phyloP scores from a whole-genome alignment of 345 rosid genomes.

The Reutealis trisperma region DNA sequence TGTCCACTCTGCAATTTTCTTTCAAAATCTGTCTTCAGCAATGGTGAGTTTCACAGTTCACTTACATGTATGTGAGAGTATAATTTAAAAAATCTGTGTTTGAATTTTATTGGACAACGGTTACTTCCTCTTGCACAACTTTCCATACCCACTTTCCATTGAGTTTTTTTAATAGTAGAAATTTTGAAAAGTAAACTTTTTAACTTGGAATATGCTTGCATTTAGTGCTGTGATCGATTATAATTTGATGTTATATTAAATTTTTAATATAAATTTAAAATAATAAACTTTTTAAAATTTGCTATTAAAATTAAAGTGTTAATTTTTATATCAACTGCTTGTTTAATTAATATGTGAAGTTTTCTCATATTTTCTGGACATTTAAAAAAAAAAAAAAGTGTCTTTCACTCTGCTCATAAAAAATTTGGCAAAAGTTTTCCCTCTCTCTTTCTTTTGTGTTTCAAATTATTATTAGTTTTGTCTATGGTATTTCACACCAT shows the following conservation, averaged over 20 bases:
- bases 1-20: neutral
- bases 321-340: no score
- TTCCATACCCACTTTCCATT: conserved; percentile 34
- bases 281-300: no score
- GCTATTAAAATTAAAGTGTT: no score
- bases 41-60: conserved; percentile 5
- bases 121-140: conserved; percentile 45
- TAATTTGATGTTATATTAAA: no score
- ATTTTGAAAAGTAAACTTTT: no score
- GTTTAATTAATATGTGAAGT: no score
- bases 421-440: conserved; percentile 8
- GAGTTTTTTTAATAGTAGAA: no score
- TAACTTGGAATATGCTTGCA: no score
- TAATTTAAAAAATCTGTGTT: conserved; percentile 12
- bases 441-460: conserved; percentile 20
- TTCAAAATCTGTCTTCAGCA: neutral
- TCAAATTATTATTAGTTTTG: conserved; percentile 36
- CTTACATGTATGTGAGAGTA: conserved; percentile 6
- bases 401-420: conserved; percentile 25
- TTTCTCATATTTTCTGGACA: neutral
- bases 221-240: no score
- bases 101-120: conserved; percentile 57
- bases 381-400: conserved; percentile 10
- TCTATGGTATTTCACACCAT: conserved; percentile 17
- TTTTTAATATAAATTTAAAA: no score